These are phyloP conservation scores for Rostrohypoxylon terebratum DNA, from an alignment of 495 filamentous ascomycete species.

Conservation along the genomic window DNA sequence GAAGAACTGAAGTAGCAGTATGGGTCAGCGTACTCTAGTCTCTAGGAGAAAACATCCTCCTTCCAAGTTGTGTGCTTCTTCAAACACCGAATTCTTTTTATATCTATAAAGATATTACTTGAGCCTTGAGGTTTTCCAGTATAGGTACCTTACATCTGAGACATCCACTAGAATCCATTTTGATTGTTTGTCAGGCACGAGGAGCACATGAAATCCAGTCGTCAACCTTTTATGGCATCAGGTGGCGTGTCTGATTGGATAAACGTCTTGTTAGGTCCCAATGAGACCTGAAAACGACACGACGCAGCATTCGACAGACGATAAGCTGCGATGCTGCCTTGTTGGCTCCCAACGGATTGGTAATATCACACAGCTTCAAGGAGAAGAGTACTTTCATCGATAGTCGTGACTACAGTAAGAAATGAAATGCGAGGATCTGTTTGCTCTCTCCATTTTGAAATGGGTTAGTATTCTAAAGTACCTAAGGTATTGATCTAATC, in stretches of 20 bases:
- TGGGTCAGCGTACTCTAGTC: too few species aligned
- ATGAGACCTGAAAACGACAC: neutral
- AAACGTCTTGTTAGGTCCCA: neutral
- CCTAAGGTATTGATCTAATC: neutral
- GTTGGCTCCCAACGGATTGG: neutral
- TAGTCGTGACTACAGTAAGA: too few species aligned
- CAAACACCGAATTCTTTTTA: neutral
- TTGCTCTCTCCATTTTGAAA: neutral
- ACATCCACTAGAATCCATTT: neutral
- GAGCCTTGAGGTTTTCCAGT: neutral
- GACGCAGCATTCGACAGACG: neutral
- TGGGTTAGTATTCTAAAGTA: neutral
- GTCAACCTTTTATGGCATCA: neutral
- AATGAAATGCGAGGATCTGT: too few species aligned
- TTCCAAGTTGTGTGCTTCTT: neutral
- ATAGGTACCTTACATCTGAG: neutral
- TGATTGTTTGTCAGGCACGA: neutral
- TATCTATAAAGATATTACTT: neutral
- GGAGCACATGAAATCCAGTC: neutral
- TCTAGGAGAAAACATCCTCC: neutral
- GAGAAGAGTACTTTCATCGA: too few species aligned
- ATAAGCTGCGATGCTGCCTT: neutral
- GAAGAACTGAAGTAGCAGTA: neutral
- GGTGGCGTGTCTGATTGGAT: neutral
- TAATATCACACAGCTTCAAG: neutral